Evolutionary conservation across 1,284 basidiomycete species (phyloP).

Genomic region (Ustilago trichophora): DNA sequence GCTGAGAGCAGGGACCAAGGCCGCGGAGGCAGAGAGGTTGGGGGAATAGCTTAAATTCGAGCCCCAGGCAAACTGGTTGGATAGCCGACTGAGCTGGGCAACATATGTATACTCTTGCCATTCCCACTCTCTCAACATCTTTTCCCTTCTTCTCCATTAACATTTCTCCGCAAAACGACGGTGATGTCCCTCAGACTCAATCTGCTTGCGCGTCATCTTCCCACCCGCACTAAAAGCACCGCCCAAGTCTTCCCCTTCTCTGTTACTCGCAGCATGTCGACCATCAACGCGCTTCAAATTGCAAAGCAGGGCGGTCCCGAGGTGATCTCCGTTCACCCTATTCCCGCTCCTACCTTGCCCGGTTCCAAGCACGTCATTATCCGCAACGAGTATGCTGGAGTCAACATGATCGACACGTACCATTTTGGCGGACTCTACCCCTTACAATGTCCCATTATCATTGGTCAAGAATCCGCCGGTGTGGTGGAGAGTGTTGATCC

Average conservation of each 20-base stretch:
- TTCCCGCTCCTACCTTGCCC: slow-evolving; percentile 74
- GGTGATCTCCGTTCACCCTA: slow-evolving; percentile 75
- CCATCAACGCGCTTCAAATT: slow-evolving; percentile 71
- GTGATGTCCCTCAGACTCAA: too few species aligned
- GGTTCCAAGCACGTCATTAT: slow-evolving; percentile 77
- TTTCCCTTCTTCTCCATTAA: neutral
- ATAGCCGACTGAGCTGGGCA: too few species aligned
- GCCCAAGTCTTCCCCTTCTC: too few species aligned
- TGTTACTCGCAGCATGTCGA: slow-evolving; percentile 68
- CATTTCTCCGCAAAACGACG: too few species aligned
- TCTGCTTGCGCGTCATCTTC: too few species aligned
- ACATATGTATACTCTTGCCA: too few species aligned
- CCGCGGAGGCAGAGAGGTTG: too few species aligned
- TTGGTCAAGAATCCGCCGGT: slow-evolving; percentile 84
- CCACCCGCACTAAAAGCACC: too few species aligned
- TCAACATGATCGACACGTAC: slow-evolving; percentile 75
- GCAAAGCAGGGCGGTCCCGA: slow-evolving; percentile 77
- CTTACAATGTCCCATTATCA: slow-evolving; percentile 74
- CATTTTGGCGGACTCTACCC: slow-evolving; percentile 69
- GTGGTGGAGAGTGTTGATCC: slow-evolving; percentile 74
- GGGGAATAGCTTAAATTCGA: too few species aligned
- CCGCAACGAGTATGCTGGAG: slow-evolving; percentile 72
- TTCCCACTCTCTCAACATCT: neutral
- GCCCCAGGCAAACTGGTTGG: too few species aligned
- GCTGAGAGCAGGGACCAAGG: too few species aligned